Conservation (phyloP, 1,284 basidiomycete genomes). For the Trichosporon inkin region DNA sequence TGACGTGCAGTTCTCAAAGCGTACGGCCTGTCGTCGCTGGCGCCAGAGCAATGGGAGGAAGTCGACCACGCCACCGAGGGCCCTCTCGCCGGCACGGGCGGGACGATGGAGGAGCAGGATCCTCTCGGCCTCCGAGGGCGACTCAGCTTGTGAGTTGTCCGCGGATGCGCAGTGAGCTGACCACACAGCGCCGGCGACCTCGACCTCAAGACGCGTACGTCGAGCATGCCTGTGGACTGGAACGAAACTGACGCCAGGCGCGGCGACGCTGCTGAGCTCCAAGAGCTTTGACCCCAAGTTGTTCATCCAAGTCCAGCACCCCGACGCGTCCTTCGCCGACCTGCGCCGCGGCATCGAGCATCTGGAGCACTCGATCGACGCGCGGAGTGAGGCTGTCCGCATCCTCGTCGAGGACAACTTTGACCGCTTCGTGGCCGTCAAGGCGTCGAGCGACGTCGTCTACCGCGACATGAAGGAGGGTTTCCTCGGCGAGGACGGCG, state of each 20-base stretch:
- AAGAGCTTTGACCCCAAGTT: slow-evolving; percentile 95
- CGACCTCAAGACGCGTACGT: slow-evolving; percentile 46
- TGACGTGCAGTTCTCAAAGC: slow-evolving; percentile 45
- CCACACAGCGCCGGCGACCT: slow-evolving; percentile 29
- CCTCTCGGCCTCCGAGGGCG: slow-evolving; percentile 44
- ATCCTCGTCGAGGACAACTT: slow-evolving; percentile 97
- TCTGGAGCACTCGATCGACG: slow-evolving; percentile 72
- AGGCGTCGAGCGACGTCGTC: slow-evolving; percentile 88
- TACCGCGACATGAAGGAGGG: slow-evolving; percentile 91
- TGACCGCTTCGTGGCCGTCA: slow-evolving; percentile 95
- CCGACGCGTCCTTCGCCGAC: slow-evolving; percentile 93
- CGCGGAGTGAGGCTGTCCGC: slow-evolving; percentile 84
- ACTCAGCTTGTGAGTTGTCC: slow-evolving; percentile 36
- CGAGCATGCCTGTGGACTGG: not conserved
- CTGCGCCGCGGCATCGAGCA: slow-evolving; percentile 68
- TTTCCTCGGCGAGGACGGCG: slow-evolving; percentile 67
- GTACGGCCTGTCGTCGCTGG: slow-evolving; percentile 46
- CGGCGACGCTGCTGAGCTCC: slow-evolving; percentile 74
- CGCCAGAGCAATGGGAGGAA: slow-evolving; percentile 49
- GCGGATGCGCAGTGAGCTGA: not conserved
- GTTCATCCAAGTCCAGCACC: slow-evolving; percentile 87
- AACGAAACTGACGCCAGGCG: slow-evolving; percentile 55
- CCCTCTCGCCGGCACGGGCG: slow-evolving; percentile 41
- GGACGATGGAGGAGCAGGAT: slow-evolving; percentile 46
- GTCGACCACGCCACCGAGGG: slow-evolving; percentile 48